Base-by-base conservation (phyloP, 1,284 basidiomycete species). In the Hemileia vastatrix region DNA sequence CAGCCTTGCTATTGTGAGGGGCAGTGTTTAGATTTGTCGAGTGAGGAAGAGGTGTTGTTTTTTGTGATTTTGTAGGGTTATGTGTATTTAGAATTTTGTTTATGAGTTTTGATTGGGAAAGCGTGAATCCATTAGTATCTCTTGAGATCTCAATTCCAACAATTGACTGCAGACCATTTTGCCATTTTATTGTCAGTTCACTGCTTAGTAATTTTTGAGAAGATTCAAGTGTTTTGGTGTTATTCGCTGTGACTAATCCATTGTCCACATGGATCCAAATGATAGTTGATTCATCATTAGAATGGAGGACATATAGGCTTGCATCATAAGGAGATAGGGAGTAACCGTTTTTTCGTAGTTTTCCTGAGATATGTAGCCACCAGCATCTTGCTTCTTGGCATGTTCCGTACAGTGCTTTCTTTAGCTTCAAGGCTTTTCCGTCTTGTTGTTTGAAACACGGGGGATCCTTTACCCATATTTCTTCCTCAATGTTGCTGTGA, bases 361-460 rank as follows among this genome's bases (percentile, higher is more conserved):
- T 52, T 0, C 13, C 15, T 0, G 4, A 0, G 1, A 59, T 8
- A 24, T 59, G 49, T 45, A 40, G 18, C 57, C 57, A 59, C 57
- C 57, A 59, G n/a, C 57, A 59, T 4, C 57, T 8, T 23, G 33
- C 57, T 0, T 33, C 57, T 24, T 59, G 57, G 3, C 27, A 18
- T 0, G 49, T 52, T 15, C 49, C 49, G n/a, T 59, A 59, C 11
- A 59, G 18, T 24, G 57, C 49, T 8, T 59, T 59, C 0, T n/a
- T n/a, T n/a, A n/a, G n/a, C n/a, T n/a, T n/a, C n/a, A n/a, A n/a
- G n/a, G n/a, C n/a, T n/a, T n/a, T n/a, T n/a, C n/a, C n/a, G n/a
- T n/a, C n/a, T n/a, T n/a, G n/a, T n/a, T n/a, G n/a, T n/a, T n/a
- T n/a, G n/a, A n/a, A n/a, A n/a, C n/a, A n/a, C n/a, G n/a, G n/a